Conservation (phyloP, 371 early-diverging fungal genomes). For the Apophysomyces trapeziformis region DNA sequence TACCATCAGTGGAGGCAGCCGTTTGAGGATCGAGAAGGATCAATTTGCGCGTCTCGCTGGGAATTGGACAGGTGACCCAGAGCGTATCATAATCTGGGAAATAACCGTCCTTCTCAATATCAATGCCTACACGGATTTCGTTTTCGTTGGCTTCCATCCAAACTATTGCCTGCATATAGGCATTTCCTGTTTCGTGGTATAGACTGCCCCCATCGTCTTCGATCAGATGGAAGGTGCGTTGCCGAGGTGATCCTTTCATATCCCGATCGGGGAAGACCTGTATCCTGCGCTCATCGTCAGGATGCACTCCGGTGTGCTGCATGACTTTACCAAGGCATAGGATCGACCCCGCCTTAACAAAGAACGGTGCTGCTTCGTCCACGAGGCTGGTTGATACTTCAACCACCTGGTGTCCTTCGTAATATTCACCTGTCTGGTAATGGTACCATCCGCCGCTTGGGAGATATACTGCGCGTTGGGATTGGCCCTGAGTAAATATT, state of each 20-base stretch:
- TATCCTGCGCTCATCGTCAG: constrained; percentile 40
- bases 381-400: constrained; percentile 23
- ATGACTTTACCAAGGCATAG: constrained; percentile 39
- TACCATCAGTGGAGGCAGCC: constrained; percentile 12
- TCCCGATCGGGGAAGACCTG: constrained; percentile 39
- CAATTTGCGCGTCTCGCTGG: constrained; percentile 37
- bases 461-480: constrained; percentile 39
- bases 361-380: constrained; percentile 36
- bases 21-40: constrained; percentile 13
- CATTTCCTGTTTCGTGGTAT: constrained; percentile 38
- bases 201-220: constrained; percentile 49
- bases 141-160: constrained; percentile 34
- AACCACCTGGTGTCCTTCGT: constrained; percentile 25
- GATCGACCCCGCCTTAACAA: constrained; percentile 39
- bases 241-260: not conserved
- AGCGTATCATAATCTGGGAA: constrained; percentile 45
- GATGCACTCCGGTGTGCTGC: constrained; percentile 28
- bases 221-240: constrained; percentile 28
- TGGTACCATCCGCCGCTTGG: constrained; percentile 49
- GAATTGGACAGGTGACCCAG: constrained; percentile 48
- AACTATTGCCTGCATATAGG: constrained; percentile 35
- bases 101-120: constrained; percentile 36
- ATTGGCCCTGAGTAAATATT: constrained; percentile 36
- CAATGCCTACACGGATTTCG: constrained; percentile 34
- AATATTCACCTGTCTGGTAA: constrained; percentile 39